Conservation (phyloP, 805 yeast genomes). For the Nakazawaea populi region DNA sequence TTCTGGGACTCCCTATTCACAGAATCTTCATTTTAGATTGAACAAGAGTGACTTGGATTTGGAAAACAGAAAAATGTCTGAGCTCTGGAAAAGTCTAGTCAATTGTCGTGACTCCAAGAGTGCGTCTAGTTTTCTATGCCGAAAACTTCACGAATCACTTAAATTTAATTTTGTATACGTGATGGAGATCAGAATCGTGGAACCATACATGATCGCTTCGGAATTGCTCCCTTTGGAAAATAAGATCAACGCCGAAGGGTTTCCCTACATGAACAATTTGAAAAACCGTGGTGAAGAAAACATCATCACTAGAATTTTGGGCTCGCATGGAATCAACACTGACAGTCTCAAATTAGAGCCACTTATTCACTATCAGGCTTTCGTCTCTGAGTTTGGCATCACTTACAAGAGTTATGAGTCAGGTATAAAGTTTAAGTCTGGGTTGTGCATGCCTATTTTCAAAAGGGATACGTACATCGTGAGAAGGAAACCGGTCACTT, state of each 20-base stretch:
- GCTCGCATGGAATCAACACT: conserved; percentile 27
- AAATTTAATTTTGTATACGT: conserved; percentile 41
- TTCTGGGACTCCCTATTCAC: conserved; percentile 55
- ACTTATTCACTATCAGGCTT: conserved; percentile 35
- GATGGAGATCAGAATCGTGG: conserved; percentile 45
- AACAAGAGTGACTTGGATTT: conserved; percentile 23
- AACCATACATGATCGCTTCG: conserved; percentile 33
- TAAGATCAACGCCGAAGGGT: conserved; percentile 38
- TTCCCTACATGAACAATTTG: conserved; percentile 31
- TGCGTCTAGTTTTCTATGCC: conserved; percentile 37
- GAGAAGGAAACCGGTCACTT: conserved; percentile 22
- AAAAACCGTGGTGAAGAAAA: conserved; percentile 31
- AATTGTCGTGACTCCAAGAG: conserved; percentile 33
- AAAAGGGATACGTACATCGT: conserved; percentile 37
- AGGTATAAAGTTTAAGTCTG: conserved; percentile 34
- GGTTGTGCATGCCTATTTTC: conserved; percentile 49
- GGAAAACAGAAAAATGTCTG: conserved; percentile 23
- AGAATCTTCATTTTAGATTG: conserved; percentile 39
- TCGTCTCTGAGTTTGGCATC: conserved; percentile 49
- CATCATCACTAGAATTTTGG: conserved; percentile 39
- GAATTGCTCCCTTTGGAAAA: conserved; percentile 40
- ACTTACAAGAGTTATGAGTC: conserved; percentile 28
- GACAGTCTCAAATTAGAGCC: conserved; percentile 25
- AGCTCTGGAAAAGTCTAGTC: conserved; percentile 30
- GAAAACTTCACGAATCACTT: conserved; percentile 27